Evolutionary conservation across 768 basidiomycete genomes (phyloP).

Genomic region (Macrolepiota fuliginosa): DNA sequence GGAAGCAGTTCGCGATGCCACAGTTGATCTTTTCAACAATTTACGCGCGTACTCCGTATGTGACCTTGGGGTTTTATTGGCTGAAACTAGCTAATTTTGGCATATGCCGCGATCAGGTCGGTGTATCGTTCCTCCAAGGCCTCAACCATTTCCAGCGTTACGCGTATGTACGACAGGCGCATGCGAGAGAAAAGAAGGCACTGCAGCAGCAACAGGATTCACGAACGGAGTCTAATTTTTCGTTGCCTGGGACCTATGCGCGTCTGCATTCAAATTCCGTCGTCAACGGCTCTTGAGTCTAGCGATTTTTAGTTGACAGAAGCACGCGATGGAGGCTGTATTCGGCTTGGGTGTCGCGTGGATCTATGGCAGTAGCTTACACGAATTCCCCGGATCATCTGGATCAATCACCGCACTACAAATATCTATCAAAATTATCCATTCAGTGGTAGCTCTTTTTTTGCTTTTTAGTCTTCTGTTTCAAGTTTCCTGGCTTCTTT

Average conservation of each 20-base stretch:
- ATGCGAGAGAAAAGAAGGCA: conserved; percentile 51
- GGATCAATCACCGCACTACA: conserved; percentile 5
- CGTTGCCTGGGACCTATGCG: conserved; percentile 16
- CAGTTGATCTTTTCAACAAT: conserved; percentile 82
- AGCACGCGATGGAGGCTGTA: conserved; percentile 2
- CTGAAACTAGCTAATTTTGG: conserved; percentile 13
- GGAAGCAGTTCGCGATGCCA: conserved; percentile 70
- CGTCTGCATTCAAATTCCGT: conserved; percentile 33
- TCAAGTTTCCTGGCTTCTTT: background rate
- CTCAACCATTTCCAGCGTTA: conserved; percentile 90
- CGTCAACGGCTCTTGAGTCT: conserved; percentile 5
- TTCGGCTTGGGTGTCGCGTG: background rate
- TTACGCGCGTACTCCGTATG: conserved; percentile 75
- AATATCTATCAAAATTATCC: background rate
- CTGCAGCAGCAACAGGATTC: conserved; percentile 24
- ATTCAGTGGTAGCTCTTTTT: background rate
- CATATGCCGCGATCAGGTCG: conserved; percentile 50
- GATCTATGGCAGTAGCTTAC: background rate
- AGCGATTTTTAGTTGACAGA: background rate
- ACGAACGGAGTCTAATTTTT: conserved; percentile 9
- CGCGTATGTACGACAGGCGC: conserved; percentile 81
- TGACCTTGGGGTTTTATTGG: conserved; percentile 14
- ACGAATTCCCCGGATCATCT: conserved; percentile 1
- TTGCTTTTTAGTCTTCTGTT: background rate
- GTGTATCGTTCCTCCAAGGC: conserved; percentile 69